Evolutionary conservation across 305 asterid species (phyloP).

Genomic region (Fraxinus dipetala): DNA sequence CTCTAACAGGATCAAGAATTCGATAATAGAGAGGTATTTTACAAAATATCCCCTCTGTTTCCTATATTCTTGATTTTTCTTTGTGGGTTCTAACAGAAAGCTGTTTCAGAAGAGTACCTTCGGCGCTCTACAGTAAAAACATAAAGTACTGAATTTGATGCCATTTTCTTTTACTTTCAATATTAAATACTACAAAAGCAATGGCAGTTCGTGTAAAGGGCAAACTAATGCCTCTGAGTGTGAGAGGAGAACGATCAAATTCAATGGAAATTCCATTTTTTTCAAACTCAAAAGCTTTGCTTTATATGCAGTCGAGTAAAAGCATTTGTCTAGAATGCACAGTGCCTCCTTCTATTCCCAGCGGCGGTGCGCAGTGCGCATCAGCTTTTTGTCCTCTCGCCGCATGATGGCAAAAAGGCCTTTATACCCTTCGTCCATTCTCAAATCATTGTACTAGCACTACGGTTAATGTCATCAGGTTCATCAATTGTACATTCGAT

Average conservation of each 20-base stretch:
- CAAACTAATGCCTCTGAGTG: neutral
- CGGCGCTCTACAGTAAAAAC: conserved; percentile 43
- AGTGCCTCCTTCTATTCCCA: conserved; percentile 19
- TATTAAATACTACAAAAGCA: neutral
- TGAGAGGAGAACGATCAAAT: neutral
- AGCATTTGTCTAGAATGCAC: conserved; percentile 30
- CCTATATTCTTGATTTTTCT: neutral
- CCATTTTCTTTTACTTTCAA: conserved; percentile 36
- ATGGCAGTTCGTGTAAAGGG: conserved; percentile 9
- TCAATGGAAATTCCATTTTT: conserved; percentile 15
- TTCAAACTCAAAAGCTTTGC: conserved; percentile 19
- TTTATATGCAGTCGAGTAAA: conserved; percentile 22
- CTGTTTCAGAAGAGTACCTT: conserved; percentile 67
- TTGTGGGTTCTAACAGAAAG: conserved; percentile 42
- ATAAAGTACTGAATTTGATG: conserved; percentile 35
- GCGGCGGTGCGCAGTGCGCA: conserved; percentile 31
- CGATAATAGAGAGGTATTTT: neutral
- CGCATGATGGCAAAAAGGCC: conserved; percentile 30
- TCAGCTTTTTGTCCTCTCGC: conserved; percentile 22
- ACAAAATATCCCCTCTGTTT: neutral
- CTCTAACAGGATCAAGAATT: neutral
- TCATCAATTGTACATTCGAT: neutral
- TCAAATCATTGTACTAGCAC: neutral
- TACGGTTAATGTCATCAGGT: neutral
- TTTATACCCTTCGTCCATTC: conserved; percentile 24